Conservation (phyloP, 2,329 filamentous ascomycete species). For the Orbilia ellipsospora region DNA sequence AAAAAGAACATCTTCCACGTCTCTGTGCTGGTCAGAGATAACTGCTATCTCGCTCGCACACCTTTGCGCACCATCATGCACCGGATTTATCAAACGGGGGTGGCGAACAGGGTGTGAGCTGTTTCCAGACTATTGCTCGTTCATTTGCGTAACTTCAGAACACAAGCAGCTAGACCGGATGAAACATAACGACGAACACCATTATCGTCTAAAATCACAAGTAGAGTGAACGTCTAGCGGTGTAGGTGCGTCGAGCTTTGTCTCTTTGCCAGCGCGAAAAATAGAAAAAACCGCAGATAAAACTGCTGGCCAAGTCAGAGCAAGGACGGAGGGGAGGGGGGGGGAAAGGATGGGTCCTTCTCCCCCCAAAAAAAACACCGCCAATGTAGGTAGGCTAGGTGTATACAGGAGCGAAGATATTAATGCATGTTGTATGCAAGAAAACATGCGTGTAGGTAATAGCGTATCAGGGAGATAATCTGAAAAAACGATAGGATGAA, state of each 20-base stretch:
- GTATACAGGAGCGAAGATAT: conserved; percentile 16
- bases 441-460: conserved; percentile 30
- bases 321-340: too few relatives aligned
- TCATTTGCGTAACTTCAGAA: conserved; percentile 45
- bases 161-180: neutral
- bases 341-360: too few relatives aligned
- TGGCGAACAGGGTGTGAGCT: conserved; percentile 34
- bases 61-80: conserved; percentile 17
- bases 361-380: too few relatives aligned
- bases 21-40: neutral
- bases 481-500: conserved; percentile 21
- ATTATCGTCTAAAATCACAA: neutral
- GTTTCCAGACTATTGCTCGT: conserved; percentile 30
- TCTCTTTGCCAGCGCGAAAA: neutral
- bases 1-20: too few relatives aligned
- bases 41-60: neutral
- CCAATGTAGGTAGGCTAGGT: too few relatives aligned
- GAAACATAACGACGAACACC: conserved; percentile 1
- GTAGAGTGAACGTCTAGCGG: conserved; percentile 5
- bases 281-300: neutral
- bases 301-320: too few relatives aligned
- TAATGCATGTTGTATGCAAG: conserved; percentile 41
- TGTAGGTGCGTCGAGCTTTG: neutral
- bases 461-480: conserved; percentile 29
- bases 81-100: conserved; percentile 25